Evolutionary conservation across 139 green algal genomes (phyloP).

Genomic region (Coelastrella sp.): DNA sequence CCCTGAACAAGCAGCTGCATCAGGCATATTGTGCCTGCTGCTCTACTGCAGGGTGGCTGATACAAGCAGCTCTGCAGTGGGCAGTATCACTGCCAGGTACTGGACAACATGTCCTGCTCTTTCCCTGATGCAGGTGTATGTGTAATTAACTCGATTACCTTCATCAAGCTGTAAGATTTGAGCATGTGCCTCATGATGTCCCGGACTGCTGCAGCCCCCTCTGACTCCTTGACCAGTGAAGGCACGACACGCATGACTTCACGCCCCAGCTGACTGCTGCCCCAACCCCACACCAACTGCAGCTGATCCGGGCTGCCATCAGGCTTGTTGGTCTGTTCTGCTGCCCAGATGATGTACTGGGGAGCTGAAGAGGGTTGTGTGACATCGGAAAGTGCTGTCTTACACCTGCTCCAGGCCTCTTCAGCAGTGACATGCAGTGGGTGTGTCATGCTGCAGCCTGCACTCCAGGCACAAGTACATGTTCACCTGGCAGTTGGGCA

Average conservation of each 20-base stretch:
- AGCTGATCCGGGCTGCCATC: background rate
- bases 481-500: no score
- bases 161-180: background rate
- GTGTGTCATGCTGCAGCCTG: background rate
- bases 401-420: background rate
- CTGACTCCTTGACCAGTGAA: background rate
- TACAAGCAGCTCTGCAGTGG: no score
- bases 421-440: background rate
- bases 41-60: no score
- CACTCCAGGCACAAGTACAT: background rate
- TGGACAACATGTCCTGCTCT: no score
- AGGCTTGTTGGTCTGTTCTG: background rate
- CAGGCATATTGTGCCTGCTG: no score
- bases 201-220: background rate
- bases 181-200: background rate
- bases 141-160: slow-evolving; percentile 1
- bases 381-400: background rate
- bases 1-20: no score
- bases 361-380: background rate
- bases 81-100: no score
- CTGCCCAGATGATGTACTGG: background rate
- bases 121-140: no score
- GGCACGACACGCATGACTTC: slow-evolving; percentile 11
- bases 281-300: background rate
- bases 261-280: background rate